Conservation (phyloP, 78 protist genomes). For the Dictyostelium citrinum region DNA sequence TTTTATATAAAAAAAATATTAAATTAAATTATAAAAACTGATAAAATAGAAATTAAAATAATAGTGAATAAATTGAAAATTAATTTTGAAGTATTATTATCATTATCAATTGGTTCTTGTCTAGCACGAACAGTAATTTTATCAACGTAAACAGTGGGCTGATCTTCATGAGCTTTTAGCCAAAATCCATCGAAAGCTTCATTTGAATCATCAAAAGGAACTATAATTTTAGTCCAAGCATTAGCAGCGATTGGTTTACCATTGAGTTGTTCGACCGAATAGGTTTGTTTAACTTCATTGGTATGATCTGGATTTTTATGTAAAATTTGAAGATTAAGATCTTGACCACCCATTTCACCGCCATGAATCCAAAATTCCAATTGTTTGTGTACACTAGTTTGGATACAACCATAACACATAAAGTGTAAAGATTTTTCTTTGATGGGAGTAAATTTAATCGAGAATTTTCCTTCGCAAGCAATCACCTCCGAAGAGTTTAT, state of each 20-base stretch:
- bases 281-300: neutral
- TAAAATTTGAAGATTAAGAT: neutral
- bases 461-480: neutral
- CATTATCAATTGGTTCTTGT: constrained; percentile 10
- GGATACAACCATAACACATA: constrained; percentile 39
- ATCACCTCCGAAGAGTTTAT: neutral
- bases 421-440: constrained; percentile 5
- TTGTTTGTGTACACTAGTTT: constrained; percentile 17
- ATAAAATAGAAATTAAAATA: neutral
- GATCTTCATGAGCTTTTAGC: constrained; percentile 19
- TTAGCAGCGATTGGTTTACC: constrained; percentile 16
- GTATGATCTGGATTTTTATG: neutral
- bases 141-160: constrained; percentile 25
- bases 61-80: neutral
- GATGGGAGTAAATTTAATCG: neutral
- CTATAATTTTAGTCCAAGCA: constrained; percentile 19
- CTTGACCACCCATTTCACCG: constrained; percentile 27
- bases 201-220: neutral
- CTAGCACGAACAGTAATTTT: constrained; percentile 52
- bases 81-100: neutral
- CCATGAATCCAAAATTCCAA: constrained; percentile 47
- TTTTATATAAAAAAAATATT: neutral
- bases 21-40: neutral
- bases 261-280: neutral
- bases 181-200: constrained; percentile 38